phyloP scores from a whole-genome alignment of 495 filamentous ascomycete species.

The Xylaria curta region DNA sequence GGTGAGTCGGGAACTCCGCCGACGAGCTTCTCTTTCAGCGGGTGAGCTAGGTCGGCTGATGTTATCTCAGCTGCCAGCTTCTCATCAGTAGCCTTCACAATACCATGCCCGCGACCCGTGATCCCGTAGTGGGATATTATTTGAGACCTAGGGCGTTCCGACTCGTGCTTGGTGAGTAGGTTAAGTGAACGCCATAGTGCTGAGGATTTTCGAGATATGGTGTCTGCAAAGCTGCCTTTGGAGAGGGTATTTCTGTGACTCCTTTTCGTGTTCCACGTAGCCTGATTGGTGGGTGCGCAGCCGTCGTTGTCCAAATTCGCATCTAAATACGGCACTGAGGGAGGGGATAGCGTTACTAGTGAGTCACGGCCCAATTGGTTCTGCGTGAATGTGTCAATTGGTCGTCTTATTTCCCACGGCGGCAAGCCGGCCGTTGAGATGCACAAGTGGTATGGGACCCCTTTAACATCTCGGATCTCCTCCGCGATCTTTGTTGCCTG shows the following conservation, averaged over 20 bases:
- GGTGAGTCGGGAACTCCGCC: slow-evolving; percentile 12
- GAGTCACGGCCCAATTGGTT: neutral
- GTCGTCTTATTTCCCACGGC: slow-evolving; percentile 47
- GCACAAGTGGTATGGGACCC: slow-evolving; percentile 51
- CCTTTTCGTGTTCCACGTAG: neutral
- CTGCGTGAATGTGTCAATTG: slow-evolving; percentile 18
- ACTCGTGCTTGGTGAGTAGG: neutral
- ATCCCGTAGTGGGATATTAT: slow-evolving; percentile 46
- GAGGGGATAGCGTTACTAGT: neutral
- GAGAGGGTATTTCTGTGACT: neutral
- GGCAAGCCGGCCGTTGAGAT: slow-evolving; percentile 47
- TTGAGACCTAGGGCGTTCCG: neutral
- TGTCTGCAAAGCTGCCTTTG: neutral
- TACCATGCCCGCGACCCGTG: slow-evolving; percentile 51
- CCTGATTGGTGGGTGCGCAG: slow-evolving; percentile 39
- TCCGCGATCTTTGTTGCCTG: slow-evolving; percentile 50
- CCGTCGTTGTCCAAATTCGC: slow-evolving; percentile 55
- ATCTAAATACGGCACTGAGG: slow-evolving; percentile 28
- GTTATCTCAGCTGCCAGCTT: neutral
- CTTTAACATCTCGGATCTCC: slow-evolving; percentile 43
- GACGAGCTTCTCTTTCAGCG: slow-evolving; percentile 14
- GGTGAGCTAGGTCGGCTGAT: neutral
- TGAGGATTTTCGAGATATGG: neutral
- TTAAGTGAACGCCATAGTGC: neutral
- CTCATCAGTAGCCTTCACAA: slow-evolving; percentile 41